Base-by-base conservation (phyloP, 805 yeast species). In the Yamadazyma insecticola region DNA sequence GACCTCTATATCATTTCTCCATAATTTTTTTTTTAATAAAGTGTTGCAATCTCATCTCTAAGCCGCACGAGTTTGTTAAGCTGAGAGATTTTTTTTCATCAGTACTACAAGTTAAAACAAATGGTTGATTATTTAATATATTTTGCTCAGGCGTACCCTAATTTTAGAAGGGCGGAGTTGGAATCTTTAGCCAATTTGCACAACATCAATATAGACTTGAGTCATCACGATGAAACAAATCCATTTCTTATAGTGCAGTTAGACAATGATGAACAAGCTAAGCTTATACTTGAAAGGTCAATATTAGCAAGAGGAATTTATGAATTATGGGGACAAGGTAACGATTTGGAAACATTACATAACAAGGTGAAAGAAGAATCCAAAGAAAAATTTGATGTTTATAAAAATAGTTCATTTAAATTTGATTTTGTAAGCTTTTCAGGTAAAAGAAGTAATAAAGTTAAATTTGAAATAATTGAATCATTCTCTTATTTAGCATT, bases 301-400 rank as follows among this genome's bases (percentile, higher is more conserved):
- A 70, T 90, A 11, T 58, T 90, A 23, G 67, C 81, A 3, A 72
- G 78, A 36, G 85, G 85, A 0, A 76, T 90, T 19, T 92, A 86
- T 51, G 95, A 89, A 46, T 56, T 84, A 4, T 88, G 92, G 86
- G 95, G 95, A 0, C 56, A 67, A 29, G 96, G 92, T 1, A 37
- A 40, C 0, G 60, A 66, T 4, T 51, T 76, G 31, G 78, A 71
- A 0, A 70, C 65, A 21, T 53, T 89, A 22, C 96, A 88, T 48
- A 57, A 52, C 8, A 60, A 59, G 30, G 67, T 78, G 11, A 53
- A 61, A 37, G 6, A 12, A 2, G 53, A 33, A 38, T 71, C 51
- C 16, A 45, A 45, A 19, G 52, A 39, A 38, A 63, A 47, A 38
- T 59, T 57, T 24, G 70, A 39, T 19, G 29, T 47, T 2, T 76